Evolutionary conservation across 2,329 filamentous ascomycete genomes (phyloP).

Genomic region (Venturia nashicola): DNA sequence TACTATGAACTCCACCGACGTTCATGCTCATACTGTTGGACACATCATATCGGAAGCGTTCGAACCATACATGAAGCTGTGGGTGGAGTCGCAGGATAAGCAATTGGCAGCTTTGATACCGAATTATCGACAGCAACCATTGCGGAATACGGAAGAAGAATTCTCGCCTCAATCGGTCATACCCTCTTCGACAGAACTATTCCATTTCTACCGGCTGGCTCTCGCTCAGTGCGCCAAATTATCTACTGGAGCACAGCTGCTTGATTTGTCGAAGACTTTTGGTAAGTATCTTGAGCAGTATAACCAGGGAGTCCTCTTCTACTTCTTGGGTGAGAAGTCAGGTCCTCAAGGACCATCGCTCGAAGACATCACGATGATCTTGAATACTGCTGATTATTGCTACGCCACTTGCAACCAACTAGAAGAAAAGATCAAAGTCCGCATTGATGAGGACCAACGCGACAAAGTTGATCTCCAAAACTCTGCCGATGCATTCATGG

Average conservation of each 20-base stretch:
- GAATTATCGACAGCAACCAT: conserved; percentile 71
- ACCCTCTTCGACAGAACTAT: conserved; percentile 86
- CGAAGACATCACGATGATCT: conserved; percentile 70
- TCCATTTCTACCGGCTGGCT: conserved; percentile 90
- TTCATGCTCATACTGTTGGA: conserved; percentile 65
- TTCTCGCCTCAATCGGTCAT: conserved; percentile 86
- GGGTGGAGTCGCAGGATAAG: conserved; percentile 93
- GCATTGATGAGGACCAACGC: conserved; percentile 69
- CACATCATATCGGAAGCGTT: conserved; percentile 93
- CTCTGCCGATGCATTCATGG: conserved; percentile 90
- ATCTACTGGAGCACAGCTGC: conserved; percentile 74
- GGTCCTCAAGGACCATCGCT: conserved; percentile 45
- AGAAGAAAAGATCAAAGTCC: conserved; percentile 85
- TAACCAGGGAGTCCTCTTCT: conserved; percentile 78
- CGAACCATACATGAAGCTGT: conserved; percentile 90
- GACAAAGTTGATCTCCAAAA: conserved; percentile 76
- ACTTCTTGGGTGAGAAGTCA: conserved; percentile 51
- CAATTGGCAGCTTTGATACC: conserved; percentile 75
- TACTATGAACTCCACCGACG: conserved; percentile 78
- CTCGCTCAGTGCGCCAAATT: conserved; percentile 92
- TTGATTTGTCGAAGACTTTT: conserved; percentile 75
- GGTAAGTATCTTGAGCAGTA: conserved; percentile 94
- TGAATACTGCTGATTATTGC: conserved; percentile 98
- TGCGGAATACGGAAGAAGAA: conserved; percentile 75
- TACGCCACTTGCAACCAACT: conserved; percentile 85